These are phyloP conservation scores for Coemansia sp. DNA, from an alignment of 371 early-diverging fungal genomes.

Conservation along the genomic window DNA sequence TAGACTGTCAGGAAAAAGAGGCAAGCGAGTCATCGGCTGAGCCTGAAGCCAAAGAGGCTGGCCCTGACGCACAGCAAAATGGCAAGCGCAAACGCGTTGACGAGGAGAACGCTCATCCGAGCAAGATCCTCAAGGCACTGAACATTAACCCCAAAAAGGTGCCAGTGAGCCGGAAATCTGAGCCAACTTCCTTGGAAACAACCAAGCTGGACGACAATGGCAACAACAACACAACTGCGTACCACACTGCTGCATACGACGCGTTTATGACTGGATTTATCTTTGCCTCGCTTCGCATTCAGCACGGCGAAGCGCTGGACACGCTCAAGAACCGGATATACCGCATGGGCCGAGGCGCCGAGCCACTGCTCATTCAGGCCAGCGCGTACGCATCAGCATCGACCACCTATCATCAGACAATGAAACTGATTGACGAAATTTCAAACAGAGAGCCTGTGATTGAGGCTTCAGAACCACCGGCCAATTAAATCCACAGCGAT, in stretches of 20 bases:
- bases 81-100: constrained; percentile 19
- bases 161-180: background rate
- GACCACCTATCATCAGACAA: constrained; percentile 38
- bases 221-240: constrained; percentile 17
- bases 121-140: constrained; percentile 11
- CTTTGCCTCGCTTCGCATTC: constrained; percentile 55
- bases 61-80: background rate
- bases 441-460: background rate
- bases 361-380: constrained; percentile 59
- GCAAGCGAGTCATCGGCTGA: background rate
- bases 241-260: constrained; percentile 87
- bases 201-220: background rate
- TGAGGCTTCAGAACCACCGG: background rate
- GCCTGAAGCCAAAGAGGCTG: background rate
- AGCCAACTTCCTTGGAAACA: background rate
- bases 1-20: constrained; percentile 64
- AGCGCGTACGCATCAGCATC: constrained; percentile 56
- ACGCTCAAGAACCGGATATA: constrained; percentile 67
- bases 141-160: background rate
- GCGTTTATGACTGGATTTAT: constrained; percentile 92
- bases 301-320: constrained; percentile 16
- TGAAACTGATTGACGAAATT: constrained; percentile 18
- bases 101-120: constrained; percentile 2
- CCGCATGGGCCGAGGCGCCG: constrained; percentile 65
- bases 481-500: constrained; percentile 16